These are phyloP conservation scores for Solanum chilense DNA, from an alignment of 257 asterid species.

Conservation along the genomic window DNA sequence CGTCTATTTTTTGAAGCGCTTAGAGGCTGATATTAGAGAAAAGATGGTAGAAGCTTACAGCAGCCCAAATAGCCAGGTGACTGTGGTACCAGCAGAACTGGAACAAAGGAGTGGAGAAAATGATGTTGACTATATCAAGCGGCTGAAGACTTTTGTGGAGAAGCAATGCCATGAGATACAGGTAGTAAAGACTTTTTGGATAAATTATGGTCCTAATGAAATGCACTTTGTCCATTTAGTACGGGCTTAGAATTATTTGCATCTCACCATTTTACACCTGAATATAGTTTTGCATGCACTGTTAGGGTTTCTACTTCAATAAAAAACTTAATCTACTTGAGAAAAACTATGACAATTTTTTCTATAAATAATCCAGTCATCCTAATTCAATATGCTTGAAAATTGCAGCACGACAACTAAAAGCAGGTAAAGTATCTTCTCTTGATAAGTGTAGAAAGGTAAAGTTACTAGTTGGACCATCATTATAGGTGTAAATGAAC, in stretches of 20 bases:
- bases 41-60: conserved; percentile 63
- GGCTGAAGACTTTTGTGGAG: conserved; percentile 64
- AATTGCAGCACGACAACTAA: neutral
- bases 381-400: neutral
- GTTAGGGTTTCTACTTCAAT: neutral
- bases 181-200: conserved; percentile 45
- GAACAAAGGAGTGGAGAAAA: conserved; percentile 67
- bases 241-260: neutral
- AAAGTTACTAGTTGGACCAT: neutral
- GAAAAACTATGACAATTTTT: neutral
- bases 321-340: neutral
- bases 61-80: conserved; percentile 78
- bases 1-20: conserved; percentile 43
- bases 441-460: neutral
- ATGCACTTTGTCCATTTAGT: neutral
- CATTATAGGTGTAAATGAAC: neutral
- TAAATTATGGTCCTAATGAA: neutral
- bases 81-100: conserved; percentile 72
- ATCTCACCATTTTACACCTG: neutral
- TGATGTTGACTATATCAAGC: conserved; percentile 62
- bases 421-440: neutral
- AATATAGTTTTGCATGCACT: neutral
- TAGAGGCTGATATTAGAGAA: conserved; percentile 68
- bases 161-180: conserved; percentile 92
- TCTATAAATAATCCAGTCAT: neutral